Conservation (phyloP, 495 filamentous ascomycete species). For the Hypoxylon crocopeplum region DNA sequence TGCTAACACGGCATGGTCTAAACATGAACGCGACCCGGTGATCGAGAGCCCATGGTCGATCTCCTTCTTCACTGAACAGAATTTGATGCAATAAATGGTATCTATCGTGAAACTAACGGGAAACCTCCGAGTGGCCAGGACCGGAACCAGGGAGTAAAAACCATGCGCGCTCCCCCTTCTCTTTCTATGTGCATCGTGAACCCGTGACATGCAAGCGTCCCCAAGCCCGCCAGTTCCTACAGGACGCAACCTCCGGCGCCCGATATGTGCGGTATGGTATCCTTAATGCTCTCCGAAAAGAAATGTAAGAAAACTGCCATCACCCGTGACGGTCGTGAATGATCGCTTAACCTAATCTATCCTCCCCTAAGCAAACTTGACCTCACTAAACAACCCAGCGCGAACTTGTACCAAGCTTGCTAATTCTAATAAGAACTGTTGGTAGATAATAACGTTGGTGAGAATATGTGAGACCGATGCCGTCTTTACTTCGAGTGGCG, state of each 20-base stretch:
- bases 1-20: too few relatives aligned
- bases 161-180: background rate
- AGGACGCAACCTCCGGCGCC: slow-evolving; percentile 4
- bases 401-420: slow-evolving; percentile 86
- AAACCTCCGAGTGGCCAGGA: background rate
- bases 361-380: slow-evolving; percentile 64
- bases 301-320: background rate
- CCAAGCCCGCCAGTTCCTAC: background rate
- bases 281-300: slow-evolving; percentile 5
- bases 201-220: slow-evolving; percentile 10
- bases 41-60: background rate
- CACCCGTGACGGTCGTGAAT: slow-evolving; percentile 7
- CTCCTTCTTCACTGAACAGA: background rate
- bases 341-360: background rate
- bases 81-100: slow-evolving; percentile 23
- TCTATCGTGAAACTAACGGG: slow-evolving; percentile 15
- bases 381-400: slow-evolving; percentile 85
- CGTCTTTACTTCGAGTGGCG: slow-evolving; percentile 47
- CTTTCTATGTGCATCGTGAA: slow-evolving; percentile 9
- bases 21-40: background rate
- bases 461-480: slow-evolving; percentile 85
- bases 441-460: slow-evolving; percentile 76
- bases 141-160: background rate
- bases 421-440: slow-evolving; percentile 89
- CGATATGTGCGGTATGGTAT: slow-evolving; percentile 14